Base-by-base conservation (phyloP, 2,329 filamentous ascomycete species). In the Gyromitra esculenta region DNA sequence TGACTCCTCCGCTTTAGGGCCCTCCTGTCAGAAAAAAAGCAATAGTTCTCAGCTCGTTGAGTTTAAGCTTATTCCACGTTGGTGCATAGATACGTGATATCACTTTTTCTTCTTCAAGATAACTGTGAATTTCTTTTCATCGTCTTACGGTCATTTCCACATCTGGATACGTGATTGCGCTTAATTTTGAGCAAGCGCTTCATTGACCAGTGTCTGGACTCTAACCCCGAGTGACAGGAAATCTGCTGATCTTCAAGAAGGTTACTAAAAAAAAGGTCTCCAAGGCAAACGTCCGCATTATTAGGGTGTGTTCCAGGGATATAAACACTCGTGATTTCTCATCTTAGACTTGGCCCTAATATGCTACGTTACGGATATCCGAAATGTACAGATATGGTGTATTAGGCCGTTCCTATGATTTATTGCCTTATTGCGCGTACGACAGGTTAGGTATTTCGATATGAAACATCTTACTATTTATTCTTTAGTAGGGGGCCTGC, bases 391-490 rank as follows among this genome's bases (percentile, higher is more conserved):
- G n/a, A 75, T 65, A 59, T 21, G 50, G 72, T 7, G 37, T 48
- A 70, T 64, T 70, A 43, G 65, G 60, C 69, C 60, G 69, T 43
- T 50, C 39, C 45, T 37, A 57, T 45, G 25, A 37, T 59, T 67
- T 50, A 70, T 63, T 63, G 54, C 57, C 59, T 50, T 48, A 50
- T 63, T 63, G 50, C 50, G 39, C 50, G 66, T 31, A 31, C 57
- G 65, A 71, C 66, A 69, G 43, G 41, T 64, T 70, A 18, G 35
- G 50, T 65, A 70, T 48, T 37, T 73, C 31, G 59, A 75, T 50
- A 71, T 75, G 72, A 70, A 71, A 75, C 72, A 75, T 63, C 48
- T 31, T 41, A 57, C 48, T 64, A 63, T 63, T 48, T 39, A 60
- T 25, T 56, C 54, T 35, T 35, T 1, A 39, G 11, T 60, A 21